phyloP scores from a whole-genome alignment of 2,329 filamentous ascomycete genomes.

The Chaetomiaceae sp. region DNA sequence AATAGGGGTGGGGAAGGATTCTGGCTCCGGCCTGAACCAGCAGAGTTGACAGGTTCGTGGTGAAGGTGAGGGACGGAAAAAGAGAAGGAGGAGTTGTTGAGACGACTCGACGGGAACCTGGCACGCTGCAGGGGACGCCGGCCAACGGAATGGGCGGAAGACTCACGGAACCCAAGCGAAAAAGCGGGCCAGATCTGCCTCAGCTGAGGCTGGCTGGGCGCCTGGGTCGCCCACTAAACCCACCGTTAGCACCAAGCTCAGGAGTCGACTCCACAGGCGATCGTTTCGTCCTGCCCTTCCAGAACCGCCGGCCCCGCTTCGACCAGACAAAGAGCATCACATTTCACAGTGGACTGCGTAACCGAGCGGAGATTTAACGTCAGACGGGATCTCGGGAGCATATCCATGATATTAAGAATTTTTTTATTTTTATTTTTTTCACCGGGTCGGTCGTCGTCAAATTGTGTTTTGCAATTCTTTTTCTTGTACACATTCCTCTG shows the following conservation, averaged over 20 bases:
- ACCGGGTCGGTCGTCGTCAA: too few species aligned
- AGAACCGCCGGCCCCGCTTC: not conserved
- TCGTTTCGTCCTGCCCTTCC: constrained; percentile 2
- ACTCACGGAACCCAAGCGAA: not conserved
- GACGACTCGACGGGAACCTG: constrained; percentile 1
- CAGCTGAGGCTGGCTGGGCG: constrained; percentile 5
- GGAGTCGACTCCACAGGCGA: constrained; percentile 4
- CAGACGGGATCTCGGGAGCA: too few species aligned
- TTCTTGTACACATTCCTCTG: too few species aligned
- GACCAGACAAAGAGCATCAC: not conserved
- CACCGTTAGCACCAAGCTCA: constrained; percentile 1
- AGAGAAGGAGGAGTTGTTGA: constrained; percentile 1
- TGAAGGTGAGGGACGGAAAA: not conserved
- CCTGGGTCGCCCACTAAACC: not conserved
- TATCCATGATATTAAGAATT: too few species aligned
- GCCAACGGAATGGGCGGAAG: not conserved
- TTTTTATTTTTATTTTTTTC: too few species aligned
- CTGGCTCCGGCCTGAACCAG: constrained; percentile 23
- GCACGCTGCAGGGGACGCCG: not conserved
- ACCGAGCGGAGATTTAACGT: too few species aligned
- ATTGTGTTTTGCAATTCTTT: too few species aligned
- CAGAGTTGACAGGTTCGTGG: constrained; percentile 18
- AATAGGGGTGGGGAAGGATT: constrained; percentile 11
- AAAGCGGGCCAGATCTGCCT: not conserved
- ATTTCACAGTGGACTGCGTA: not conserved